These are phyloP conservation scores for Codiaeum variegatum DNA, from an alignment of 441 rosid species.

Conservation along the genomic window DNA sequence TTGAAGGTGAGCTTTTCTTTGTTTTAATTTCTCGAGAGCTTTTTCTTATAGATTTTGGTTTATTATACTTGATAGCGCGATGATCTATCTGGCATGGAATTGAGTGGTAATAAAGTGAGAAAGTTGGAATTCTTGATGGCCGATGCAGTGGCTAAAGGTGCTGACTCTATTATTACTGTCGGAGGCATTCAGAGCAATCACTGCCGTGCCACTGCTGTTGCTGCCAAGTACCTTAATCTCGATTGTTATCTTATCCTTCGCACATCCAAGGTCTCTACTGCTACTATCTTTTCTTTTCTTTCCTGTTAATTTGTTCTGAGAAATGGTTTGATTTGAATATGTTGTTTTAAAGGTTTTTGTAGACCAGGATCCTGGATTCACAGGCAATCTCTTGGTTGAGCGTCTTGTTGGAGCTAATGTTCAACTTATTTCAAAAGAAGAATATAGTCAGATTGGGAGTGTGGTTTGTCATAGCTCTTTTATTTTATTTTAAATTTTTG, in stretches of 20 bases:
- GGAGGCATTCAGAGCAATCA: constrained; percentile 97
- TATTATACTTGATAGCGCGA: constrained; percentile 48
- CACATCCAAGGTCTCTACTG: constrained; percentile 61
- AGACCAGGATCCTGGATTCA: constrained; percentile 83
- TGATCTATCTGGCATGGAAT: constrained; percentile 84
- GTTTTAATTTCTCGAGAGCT: background rate
- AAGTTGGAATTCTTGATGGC: constrained; percentile 87
- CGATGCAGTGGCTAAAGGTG: constrained; percentile 73
- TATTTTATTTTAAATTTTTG: background rate
- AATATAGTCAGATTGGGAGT: constrained; percentile 76
- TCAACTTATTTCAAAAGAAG: constrained; percentile 86
- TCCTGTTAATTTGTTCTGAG: background rate
- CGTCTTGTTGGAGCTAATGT: constrained; percentile 84
- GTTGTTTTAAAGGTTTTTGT: constrained; percentile 59
- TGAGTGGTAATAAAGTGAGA: constrained; percentile 94
- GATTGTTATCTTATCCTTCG: constrained; percentile 71
- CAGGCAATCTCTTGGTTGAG: constrained; percentile 85
- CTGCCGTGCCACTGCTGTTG: constrained; percentile 92
- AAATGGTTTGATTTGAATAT: background rate
- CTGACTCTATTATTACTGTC: constrained; percentile 75
- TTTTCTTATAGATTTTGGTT: background rate
- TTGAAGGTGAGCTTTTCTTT: constrained; percentile 51
- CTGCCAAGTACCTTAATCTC: constrained; percentile 83
- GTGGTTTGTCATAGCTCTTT: constrained; percentile 48
- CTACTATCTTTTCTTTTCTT: background rate